These are phyloP conservation scores for Yamadazyma trypodendri DNA, from an alignment of 1,139 yeast species.

Conservation along the genomic window DNA sequence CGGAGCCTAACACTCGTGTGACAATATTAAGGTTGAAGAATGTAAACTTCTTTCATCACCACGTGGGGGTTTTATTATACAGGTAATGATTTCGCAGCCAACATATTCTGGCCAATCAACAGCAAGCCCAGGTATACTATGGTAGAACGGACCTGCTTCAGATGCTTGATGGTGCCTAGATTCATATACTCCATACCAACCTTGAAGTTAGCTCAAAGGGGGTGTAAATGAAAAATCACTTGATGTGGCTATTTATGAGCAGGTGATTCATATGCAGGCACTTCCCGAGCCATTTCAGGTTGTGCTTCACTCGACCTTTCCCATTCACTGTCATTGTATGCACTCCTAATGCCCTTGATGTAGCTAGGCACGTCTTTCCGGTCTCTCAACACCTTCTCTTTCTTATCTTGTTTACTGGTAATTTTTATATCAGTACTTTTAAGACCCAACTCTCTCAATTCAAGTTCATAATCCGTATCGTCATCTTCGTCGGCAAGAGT, in stretches of 20 bases:
- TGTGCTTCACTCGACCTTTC: conserved; percentile 3
- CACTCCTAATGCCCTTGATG: conserved; percentile 33
- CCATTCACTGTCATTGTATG: conserved; percentile 9
- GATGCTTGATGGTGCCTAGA: too few species aligned
- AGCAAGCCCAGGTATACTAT: too few species aligned
- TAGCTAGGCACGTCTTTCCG: conserved; percentile 56
- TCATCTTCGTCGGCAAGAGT: conserved; percentile 20
- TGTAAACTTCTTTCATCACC: conserved; percentile 2
- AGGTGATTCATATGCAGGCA: too few species aligned
- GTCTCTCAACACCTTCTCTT: conserved; percentile 43
- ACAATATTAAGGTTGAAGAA: conserved; percentile 1
- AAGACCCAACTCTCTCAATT: conserved; percentile 48
- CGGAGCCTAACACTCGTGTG: conserved; percentile 7
- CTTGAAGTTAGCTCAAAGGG: too few species aligned
- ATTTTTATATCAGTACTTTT: conserved; percentile 23
- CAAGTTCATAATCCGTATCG: conserved; percentile 49
- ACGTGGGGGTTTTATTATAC: conserved; percentile 9
- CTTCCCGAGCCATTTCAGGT: too few species aligned
- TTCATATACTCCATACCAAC: too few species aligned
- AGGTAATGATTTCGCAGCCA: conserved; percentile 9
- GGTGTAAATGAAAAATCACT: too few species aligned
- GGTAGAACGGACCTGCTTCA: too few species aligned
- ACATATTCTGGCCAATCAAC: too few species aligned
- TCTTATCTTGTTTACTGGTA: conserved; percentile 34
- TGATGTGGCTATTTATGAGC: too few species aligned